phyloP scores from a whole-genome alignment of 106 monocot species.

The Acanthochlamys bracteata region DNA sequence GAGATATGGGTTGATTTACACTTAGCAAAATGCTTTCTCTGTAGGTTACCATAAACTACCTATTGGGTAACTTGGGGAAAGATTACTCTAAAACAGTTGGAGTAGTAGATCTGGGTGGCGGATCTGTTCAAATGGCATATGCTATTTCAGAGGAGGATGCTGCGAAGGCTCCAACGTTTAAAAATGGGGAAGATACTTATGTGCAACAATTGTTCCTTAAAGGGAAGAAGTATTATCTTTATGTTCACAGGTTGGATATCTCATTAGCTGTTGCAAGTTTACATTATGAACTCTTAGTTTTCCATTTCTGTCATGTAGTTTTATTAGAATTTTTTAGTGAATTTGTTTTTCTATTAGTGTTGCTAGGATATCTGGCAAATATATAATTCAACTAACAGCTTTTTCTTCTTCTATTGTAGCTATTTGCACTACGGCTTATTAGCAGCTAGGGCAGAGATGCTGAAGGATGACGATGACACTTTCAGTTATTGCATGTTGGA shows the following conservation, averaged over 20 bases:
- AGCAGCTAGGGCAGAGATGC: constrained; percentile 73
- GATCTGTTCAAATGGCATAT: constrained; percentile 82
- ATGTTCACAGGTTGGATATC: constrained; percentile 55
- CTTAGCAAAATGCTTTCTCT: neutral
- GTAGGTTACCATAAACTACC: constrained; percentile 68
- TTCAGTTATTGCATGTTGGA: constrained; percentile 55
- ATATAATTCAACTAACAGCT: neutral
- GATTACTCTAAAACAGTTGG: constrained; percentile 49
- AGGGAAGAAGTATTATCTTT: constrained; percentile 53
- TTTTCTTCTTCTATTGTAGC: constrained; percentile 22
- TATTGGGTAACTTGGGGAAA: constrained; percentile 52
- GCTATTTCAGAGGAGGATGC: constrained; percentile 69
- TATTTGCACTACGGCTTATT: constrained; percentile 78
- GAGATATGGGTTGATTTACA: too few species aligned
- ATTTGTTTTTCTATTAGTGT: too few species aligned
- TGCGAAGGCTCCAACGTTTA: constrained; percentile 31
- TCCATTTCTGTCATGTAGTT: too few species aligned
- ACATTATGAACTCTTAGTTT: neutral
- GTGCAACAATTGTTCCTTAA: constrained; percentile 53
- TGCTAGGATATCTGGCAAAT: too few species aligned
- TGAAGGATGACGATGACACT: constrained; percentile 38
- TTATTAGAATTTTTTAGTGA: too few species aligned
- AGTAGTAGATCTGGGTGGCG: constrained; percentile 71
- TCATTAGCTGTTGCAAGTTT: neutral
- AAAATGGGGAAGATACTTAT: constrained; percentile 47